These are phyloP conservation scores for Hymenoscyphus fructigenus DNA, from an alignment of 2,329 filamentous ascomycete species.

Conservation along the genomic window DNA sequence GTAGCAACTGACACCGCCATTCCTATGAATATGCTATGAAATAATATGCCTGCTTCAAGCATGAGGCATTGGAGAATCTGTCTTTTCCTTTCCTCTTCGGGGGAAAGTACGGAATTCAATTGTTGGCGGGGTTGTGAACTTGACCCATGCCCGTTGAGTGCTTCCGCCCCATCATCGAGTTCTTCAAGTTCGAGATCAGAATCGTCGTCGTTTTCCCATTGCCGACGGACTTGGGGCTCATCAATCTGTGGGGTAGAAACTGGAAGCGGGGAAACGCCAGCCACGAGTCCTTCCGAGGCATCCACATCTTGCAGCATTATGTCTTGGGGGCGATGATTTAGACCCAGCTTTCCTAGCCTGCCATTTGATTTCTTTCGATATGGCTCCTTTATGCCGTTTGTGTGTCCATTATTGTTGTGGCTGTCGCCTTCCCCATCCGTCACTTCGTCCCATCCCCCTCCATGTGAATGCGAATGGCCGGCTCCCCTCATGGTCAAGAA, in stretches of 20 bases:
- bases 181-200: slow-evolving; percentile 63
- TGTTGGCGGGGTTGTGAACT: slow-evolving; percentile 29
- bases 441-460: slow-evolving; percentile 31
- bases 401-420: slow-evolving; percentile 37
- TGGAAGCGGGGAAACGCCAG: slow-evolving; percentile 57
- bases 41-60: slow-evolving; percentile 79
- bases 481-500: slow-evolving; percentile 74
- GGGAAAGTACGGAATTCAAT: slow-evolving; percentile 33
- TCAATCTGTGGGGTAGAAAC: slow-evolving; percentile 47
- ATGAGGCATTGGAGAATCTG: slow-evolving; percentile 75
- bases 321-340: slow-evolving; percentile 45
- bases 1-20: slow-evolving; percentile 83
- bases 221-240: slow-evolving; percentile 35
- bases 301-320: slow-evolving; percentile 54
- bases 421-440: slow-evolving; percentile 40
- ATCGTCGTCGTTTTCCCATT: slow-evolving; percentile 42
- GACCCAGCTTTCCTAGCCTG: slow-evolving; percentile 31
- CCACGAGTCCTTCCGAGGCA: slow-evolving; percentile 54
- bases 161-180: slow-evolving; percentile 47
- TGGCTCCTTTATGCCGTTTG: slow-evolving; percentile 19
- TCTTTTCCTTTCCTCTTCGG: slow-evolving; percentile 59
- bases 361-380: slow-evolving; percentile 27
- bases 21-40: slow-evolving; percentile 83
- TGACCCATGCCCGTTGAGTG: slow-evolving; percentile 24
- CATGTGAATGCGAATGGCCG: slow-evolving; percentile 59